Base-by-base conservation (phyloP, 2,329 filamentous ascomycete species). In the Metarhizium brunneum region DNA sequence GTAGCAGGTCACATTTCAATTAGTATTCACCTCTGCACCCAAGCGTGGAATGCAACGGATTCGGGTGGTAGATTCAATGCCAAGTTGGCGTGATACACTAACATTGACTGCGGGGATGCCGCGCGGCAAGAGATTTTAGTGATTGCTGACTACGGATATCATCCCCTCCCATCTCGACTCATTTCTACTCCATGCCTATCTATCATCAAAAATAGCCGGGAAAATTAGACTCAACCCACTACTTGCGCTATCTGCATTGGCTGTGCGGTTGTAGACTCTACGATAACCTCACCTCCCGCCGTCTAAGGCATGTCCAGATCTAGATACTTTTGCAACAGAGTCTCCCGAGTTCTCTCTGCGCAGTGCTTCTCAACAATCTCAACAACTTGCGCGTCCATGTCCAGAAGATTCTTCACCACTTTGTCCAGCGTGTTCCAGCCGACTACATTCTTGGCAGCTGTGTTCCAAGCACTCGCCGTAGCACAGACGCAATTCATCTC, bases 401-500 rank as follows among this genome's bases (percentile, higher is more conserved):
- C 61, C 40, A 59, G 47, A 20, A 72, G 64, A 3, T 52, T 58
- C 29, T 63, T 55, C 20, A 65, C 60, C 56, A 71, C 60, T 10
- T 58, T 54, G 29, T 57, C 60, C 55, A 71, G 61, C 36, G 60
- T 65, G 32, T 66, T 58, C 69, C 70, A 72, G 48, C 66, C 62
- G 29, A 72, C 69, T 10, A 71, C 66, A 45, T 72, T 70, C 54
- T 67, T 68, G 3, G 68, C 69, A 0, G 65, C 69, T 30, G 64
- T 61, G 50, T 72, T 71, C 68, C 69, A 72, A 11, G 66, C 63
- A 56, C 68, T 69, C 3, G 69, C 70, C 16, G 69, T 62, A 6
- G 70, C 70, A 56, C 69, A 72, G 10, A 72, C 66, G 60, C 67
- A 69, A 53, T 71, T 72, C 70, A 72, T 72, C 60, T 72, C 69